Evolutionary conservation across 202 grass and related monocot genomes (phyloP).

Genomic region (Saccharum hybrid): DNA sequence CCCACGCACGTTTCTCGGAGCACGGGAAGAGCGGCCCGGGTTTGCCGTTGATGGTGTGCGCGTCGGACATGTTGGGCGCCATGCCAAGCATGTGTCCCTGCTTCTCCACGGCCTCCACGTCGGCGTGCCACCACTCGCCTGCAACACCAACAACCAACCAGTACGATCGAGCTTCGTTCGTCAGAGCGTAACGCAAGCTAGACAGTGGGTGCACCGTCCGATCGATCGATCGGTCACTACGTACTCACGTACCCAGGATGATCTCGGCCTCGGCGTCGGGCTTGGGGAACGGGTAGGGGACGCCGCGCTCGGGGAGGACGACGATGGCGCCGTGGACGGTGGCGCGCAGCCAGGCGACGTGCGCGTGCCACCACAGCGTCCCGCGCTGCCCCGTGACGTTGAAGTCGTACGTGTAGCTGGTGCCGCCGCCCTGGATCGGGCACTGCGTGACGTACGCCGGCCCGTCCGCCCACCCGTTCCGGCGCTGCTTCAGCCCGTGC

Average conservation of each 20-base stretch:
- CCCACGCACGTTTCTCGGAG: slow-evolving; percentile 54
- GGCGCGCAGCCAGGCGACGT: slow-evolving; percentile 73
- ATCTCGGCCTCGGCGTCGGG: slow-evolving; percentile 59
- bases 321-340: slow-evolving; percentile 73
- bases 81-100: slow-evolving; percentile 57
- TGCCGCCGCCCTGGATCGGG: too few relatives aligned
- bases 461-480: slow-evolving; percentile 72
- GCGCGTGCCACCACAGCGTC: neutral
- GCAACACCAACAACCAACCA: neutral
- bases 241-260: slow-evolving; percentile 34
- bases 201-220: too few relatives aligned
- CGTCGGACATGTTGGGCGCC: slow-evolving; percentile 65
- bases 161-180: neutral
- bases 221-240: too few relatives aligned
- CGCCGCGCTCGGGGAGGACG: slow-evolving; percentile 53
- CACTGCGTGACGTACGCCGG: slow-evolving; percentile 60
- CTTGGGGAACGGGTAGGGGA: slow-evolving; percentile 66
- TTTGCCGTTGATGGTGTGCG: slow-evolving; percentile 68
- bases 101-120: slow-evolving; percentile 54
- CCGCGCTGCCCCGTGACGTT: too few relatives aligned
- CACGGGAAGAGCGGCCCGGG: slow-evolving; percentile 65
- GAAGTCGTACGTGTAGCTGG: too few relatives aligned
- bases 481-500: slow-evolving; percentile 69
- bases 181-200: too few relatives aligned
- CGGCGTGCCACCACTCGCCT: slow-evolving; percentile 73